A percentile compares a stretch with the other conserved stretches of the same genome.
These are phyloP conservation scores for Pestalotiopsis sp. DNA, from an alignment of 2,329 filamentous ascomycete species.

Conservation along the genomic window DNA sequence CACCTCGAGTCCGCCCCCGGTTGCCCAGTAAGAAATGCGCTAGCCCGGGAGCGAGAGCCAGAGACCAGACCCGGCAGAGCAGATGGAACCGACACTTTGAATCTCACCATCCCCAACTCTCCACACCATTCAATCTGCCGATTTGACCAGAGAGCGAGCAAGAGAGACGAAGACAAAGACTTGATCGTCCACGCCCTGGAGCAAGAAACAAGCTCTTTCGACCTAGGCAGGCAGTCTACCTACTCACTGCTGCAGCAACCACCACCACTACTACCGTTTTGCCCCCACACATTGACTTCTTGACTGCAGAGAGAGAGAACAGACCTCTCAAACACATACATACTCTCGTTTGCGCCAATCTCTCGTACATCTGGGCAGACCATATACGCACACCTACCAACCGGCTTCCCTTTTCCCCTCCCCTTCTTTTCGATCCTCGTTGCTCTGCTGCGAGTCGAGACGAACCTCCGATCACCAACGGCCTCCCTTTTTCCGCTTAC, in stretches of 20 bases:
- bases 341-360: background rate
- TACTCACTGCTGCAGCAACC: background rate
- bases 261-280: background rate
- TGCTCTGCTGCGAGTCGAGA: background rate
- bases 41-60: background rate
- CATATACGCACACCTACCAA: background rate
- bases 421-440: background rate
- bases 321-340: background rate
- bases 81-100: background rate
- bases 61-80: background rate
- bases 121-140: constrained; percentile 4
- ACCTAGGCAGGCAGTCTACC: background rate
- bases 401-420: background rate
- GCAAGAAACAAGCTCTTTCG: background rate
- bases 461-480: background rate
- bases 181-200: background rate
- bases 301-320: background rate
- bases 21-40: constrained; percentile 14
- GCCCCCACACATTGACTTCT: background rate
- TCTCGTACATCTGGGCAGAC: background rate
- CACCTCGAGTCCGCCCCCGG: background rate
- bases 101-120: constrained; percentile 2
- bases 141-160: background rate
- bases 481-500: constrained; percentile 9
- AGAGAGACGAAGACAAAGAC: background rate